phyloP scores from a whole-genome alignment of 306 rosid species.

The Malus orientalis region DNA sequence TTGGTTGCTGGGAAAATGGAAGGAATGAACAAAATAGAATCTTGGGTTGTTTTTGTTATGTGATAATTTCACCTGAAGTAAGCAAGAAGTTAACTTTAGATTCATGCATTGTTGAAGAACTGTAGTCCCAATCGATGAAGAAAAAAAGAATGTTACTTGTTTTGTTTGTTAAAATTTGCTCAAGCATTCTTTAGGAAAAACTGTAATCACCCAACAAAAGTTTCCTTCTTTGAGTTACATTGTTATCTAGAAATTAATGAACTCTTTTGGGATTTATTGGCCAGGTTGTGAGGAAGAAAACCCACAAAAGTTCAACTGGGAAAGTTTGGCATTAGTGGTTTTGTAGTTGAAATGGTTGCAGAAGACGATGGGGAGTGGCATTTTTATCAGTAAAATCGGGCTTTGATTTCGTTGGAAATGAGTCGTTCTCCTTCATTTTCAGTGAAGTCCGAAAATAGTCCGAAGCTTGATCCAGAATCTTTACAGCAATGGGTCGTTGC shows the following conservation, averaged over 20 bases:
- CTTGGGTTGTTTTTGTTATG: conserved; percentile 4
- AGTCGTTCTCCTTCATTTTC: conserved; percentile 75
- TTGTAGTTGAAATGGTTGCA: conserved; percentile 24
- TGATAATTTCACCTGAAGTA: conserved; percentile 5
- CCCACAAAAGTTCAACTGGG: background rate
- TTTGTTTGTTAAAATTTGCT: background rate
- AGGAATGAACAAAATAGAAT: background rate
- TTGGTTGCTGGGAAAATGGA: conserved; percentile 12
- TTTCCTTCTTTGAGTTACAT: background rate
- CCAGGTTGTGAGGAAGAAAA: conserved; percentile 23
- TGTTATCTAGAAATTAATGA: conserved; percentile 4
- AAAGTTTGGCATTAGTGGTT: conserved; percentile 16
- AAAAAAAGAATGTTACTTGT: background rate
- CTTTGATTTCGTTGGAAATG: conserved; percentile 41
- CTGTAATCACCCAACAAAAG: background rate
- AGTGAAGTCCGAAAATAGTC: conserved; percentile 59
- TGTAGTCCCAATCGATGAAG: background rate
- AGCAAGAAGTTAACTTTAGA: background rate
- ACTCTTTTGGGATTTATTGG: conserved; percentile 1
- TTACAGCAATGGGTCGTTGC: conserved; percentile 68
- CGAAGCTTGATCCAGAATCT: conserved; percentile 61
- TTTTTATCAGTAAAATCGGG: conserved; percentile 25
- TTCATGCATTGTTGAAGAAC: background rate
- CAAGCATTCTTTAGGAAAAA: background rate
- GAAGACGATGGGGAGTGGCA: conserved; percentile 18